Evolutionary conservation across 352 stramenopile genomes (phyloP), one percentile per base, ranked within the genome.

Genomic region (Phytophthora uliginosa): DNA sequence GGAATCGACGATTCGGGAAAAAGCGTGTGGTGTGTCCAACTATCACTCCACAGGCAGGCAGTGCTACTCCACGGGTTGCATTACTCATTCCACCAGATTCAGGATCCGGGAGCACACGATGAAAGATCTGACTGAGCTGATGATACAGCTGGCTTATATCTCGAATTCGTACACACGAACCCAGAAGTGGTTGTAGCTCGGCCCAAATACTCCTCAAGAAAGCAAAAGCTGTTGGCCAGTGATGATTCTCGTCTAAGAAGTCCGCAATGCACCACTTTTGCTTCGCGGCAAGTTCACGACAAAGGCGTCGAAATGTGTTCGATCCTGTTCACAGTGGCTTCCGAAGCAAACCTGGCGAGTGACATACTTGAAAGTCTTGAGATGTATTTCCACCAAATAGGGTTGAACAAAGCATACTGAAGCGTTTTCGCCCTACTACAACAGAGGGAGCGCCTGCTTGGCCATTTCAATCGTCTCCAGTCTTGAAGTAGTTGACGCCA

Each of bases 401-500:
- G 45, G 45, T 17, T 51, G 18, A 3, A 51, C 10, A 51, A 17
- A 7, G 45, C 45, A 51, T 51, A 17, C 36, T 51, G 15, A 10
- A 51, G 42, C 3, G 36, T 45, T 45, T 45, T 45, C 36, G 15
- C 24, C 24, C 24, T 28, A 28, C 24, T 28, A 28, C 1, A 28
- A 28, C 24, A 28, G 24, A 28, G 24, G 24, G 24, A 28, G 3
- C 24, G 24, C 24, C 34, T 17, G 10, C 34, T 40, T 40, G 34
- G 56, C 38, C 56, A 63, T 15, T 40, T 22, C 20, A 63, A 26
- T 38, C 26, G 13, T 17, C 40, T 63, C 38, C 56, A 63, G 18
- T 63, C 22, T 0, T 22, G 36, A 0, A 63, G 13, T 18, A 63
- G 3, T 17, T 63, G 22, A 2, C 48, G n/a, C 56, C 36, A 63